Evolutionary conservation across 208 protist species (phyloP), one percentile per base, ranked within the genome.

Genomic region (Naegleria lovaniensis): DNA sequence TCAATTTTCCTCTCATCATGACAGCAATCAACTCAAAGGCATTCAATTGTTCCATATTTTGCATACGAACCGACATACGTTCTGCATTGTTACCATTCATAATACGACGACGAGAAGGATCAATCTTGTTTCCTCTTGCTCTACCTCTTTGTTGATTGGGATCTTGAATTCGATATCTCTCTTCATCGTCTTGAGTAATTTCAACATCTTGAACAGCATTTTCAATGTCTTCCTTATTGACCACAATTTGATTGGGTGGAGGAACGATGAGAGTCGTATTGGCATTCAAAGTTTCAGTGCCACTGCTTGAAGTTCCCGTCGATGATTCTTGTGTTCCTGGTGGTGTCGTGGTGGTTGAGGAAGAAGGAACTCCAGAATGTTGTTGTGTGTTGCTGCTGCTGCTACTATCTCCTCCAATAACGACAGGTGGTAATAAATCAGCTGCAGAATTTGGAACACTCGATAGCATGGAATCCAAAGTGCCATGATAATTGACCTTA

Each of bases 1-100:
- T 38, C 38, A 85, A 85, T 38, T 51, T 19, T 13, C 13, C 83
- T 29, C 9, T 85, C 38, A 38, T 16, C n/a, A 38, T 85, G 13
- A 43, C 9, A 38, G 38, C 15, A 85, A 85, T 38, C 83, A 85
- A 33, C 6, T 85, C 83, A 38, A 85, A 85, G 4, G 83, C 83
- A 29, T 38, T 85, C 83, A 85, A 48, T 33, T 85, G 25, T 15
- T 85, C 83, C 39, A 33, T 43, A 85, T 85, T 85, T 43, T 85
- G 83, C 39, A 85, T 51, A 51, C 83, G n/a, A 11, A 48, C 7
- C 13, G 83, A 85, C 13, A 39, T 85, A n/a, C 83, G 39, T 43
- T 85, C n/a, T 29, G n/a, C 16, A 19, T 25, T 38, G 33, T 25
- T 38, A 36, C 25, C 25, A 19, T 38, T 79, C 15, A 79, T 79